A percentile compares a stretch with the other conserved stretches of the same genome.
These are phyloP conservation scores for Salix purpurea DNA, from an alignment of 345 rosid genomes.

Conservation along the genomic window DNA sequence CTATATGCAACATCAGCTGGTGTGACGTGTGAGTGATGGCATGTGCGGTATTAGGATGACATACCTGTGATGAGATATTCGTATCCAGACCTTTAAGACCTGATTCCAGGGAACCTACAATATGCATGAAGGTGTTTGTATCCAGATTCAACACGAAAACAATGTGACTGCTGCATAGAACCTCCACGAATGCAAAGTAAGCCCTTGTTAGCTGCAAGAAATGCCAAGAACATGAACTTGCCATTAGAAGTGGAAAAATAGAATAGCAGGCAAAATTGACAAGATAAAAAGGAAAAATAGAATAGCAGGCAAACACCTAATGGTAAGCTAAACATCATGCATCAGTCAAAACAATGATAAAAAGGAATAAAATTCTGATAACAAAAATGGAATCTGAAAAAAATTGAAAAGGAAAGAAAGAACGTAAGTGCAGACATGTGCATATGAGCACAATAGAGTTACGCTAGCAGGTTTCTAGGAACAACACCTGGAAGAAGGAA, in stretches of 20 bases:
- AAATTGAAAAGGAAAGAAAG: neutral
- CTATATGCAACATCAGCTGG: no score
- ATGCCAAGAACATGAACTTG: slow-evolving; percentile 3
- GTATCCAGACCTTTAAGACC: slow-evolving; percentile 95
- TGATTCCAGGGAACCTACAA: slow-evolving; percentile 91
- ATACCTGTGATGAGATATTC: slow-evolving; percentile 86
- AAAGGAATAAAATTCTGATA: neutral
- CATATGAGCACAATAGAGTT: neutral
- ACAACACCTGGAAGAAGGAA: neutral
- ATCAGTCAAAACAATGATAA: neutral
- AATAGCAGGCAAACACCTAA: neutral
- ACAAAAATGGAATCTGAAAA: neutral
- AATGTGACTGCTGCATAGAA: slow-evolving; percentile 74
- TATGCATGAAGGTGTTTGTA: slow-evolving; percentile 82
- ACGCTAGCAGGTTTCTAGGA: neutral
- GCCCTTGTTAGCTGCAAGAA: slow-evolving; percentile 90
- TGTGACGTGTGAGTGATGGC: neutral
- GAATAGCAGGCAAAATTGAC: neutral
- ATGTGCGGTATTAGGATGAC: slow-evolving; percentile 7
- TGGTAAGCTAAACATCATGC: neutral
- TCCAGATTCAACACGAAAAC: slow-evolving; percentile 71
- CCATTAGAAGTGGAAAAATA: neutral
- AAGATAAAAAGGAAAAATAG: neutral
- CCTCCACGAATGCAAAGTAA: slow-evolving; percentile 92
- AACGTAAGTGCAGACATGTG: neutral